A percentile compares a stretch with the other conserved stretches of the same genome.
These are phyloP conservation scores for Xylaria digitata DNA, from an alignment of 2,329 filamentous ascomycete species.

Conservation along the genomic window DNA sequence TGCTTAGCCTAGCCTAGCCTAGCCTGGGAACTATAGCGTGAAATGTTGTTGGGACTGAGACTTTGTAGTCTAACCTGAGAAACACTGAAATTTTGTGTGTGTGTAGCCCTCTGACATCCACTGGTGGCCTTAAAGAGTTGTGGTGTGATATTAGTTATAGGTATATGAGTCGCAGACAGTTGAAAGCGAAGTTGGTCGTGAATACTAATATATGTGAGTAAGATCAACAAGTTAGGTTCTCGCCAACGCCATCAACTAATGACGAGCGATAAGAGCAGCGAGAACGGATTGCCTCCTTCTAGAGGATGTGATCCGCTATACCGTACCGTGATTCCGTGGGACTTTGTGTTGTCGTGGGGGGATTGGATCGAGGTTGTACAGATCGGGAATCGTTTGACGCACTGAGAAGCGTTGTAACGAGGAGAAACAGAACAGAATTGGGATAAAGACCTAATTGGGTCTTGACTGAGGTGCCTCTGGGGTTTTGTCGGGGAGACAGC, in stretches of 20 bases:
- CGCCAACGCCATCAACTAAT: constrained; percentile 34
- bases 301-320: constrained; percentile 36
- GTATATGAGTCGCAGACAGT: constrained; percentile 6
- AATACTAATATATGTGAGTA: constrained; percentile 23
- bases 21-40: constrained; percentile 7
- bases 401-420: constrained; percentile 32
- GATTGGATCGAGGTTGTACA: constrained; percentile 36
- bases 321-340: constrained; percentile 33
- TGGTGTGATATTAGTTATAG: constrained; percentile 22
- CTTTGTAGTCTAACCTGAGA: constrained; percentile 5
- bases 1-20: constrained; percentile 5
- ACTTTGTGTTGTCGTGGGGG: constrained; percentile 36
- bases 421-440: constrained; percentile 19
- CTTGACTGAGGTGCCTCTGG: constrained; percentile 31
- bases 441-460: constrained; percentile 32
- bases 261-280: constrained; percentile 32
- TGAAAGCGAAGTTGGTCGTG: constrained; percentile 23
- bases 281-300: constrained; percentile 28
- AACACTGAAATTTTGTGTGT: constrained; percentile 1
- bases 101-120: constrained; percentile 10
- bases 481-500: constrained; percentile 35
- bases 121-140: constrained; percentile 13
- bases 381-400: constrained; percentile 36
- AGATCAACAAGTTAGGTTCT: constrained; percentile 33
- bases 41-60: constrained; percentile 2